Base-by-base conservation (phyloP, 805 yeast species). In the Kodamaea hsintzibuensis region DNA sequence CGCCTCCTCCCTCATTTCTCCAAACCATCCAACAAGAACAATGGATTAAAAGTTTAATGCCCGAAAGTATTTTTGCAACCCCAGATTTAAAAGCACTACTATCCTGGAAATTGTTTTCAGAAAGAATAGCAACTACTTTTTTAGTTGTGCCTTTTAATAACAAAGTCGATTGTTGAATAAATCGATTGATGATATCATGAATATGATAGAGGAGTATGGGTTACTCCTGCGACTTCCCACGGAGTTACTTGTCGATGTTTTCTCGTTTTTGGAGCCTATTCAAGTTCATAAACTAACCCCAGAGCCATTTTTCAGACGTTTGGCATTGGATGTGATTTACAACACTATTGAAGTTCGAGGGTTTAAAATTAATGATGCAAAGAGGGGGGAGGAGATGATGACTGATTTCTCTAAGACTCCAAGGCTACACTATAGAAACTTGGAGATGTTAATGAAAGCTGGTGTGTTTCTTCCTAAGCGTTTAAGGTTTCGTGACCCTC, bases 241-340 rank as follows among this genome's bases (percentile, higher is more conserved):
- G 17, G 49, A 47, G 42, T 33, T 47, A 16, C 22, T 47, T 13
- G 49, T 12, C 42, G 12, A 16, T 10, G 13, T 37, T 2, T 47
- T 47, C 49, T 37, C 18, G 33, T 47, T 35, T 42, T 17, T 47
- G 12, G 49, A 47, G 33, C 49, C 49, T 33, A 30, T 47, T 4
- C 42, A 47, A 7, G 49, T 47, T 16, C 49, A 47, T 7, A 33
- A 30, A 14, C 14, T 47, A n/a, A 42, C 38, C 17, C 49, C 42
- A 27, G 42, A 47, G 13, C 49, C 30, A 13, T 47, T 47, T 37
- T 37, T 47, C 33, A 19, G 49, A 17, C 33, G 16, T 14, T n/a
- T 35, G 12, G 49, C 49, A 7, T 14, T 47, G n/a, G n/a, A 35
- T 13, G 22, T 37, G 10, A 47, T 47, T 42, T 47, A 47, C 42